Conservation (phyloP, 2,329 filamentous ascomycete genomes). For the Nothopassalora personata region DNA sequence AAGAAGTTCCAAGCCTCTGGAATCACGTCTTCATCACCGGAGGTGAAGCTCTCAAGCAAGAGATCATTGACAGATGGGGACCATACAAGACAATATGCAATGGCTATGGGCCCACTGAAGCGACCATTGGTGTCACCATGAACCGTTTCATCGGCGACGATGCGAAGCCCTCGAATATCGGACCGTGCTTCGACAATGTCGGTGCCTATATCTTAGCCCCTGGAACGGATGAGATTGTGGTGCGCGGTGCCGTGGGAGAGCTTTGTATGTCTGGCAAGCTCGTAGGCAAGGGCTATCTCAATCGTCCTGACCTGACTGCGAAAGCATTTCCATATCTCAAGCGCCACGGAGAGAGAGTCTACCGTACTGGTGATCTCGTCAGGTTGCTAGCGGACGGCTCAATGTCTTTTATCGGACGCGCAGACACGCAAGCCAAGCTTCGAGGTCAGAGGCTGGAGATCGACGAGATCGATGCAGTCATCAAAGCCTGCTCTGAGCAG, state of each 20-base stretch:
- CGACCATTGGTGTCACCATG: slow-evolving; percentile 89
- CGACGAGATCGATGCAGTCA: slow-evolving; percentile 82
- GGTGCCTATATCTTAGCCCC: slow-evolving; percentile 73
- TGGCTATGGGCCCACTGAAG: slow-evolving; percentile 83
- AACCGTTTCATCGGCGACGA: slow-evolving; percentile 72
- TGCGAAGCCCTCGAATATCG: slow-evolving; percentile 83
- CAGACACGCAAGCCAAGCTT: slow-evolving; percentile 88
- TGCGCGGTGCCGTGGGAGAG: slow-evolving; percentile 76
- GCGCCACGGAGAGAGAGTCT: slow-evolving; percentile 50
- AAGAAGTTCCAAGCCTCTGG: slow-evolving; percentile 73
- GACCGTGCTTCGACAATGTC: slow-evolving; percentile 79
- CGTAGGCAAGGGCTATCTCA: slow-evolving; percentile 85
- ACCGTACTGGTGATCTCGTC: slow-evolving; percentile 85
- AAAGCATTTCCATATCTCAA: slow-evolving; percentile 68
- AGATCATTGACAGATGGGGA: slow-evolving; percentile 84
- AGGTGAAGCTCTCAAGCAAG: slow-evolving; percentile 80
- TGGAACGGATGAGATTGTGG: slow-evolving; percentile 63
- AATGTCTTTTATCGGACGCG: slow-evolving; percentile 81
- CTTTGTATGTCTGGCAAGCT: slow-evolving; percentile 82
- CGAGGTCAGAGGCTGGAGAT: slow-evolving; percentile 85
- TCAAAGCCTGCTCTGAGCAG: slow-evolving; percentile 54
- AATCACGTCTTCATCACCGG: slow-evolving; percentile 89
- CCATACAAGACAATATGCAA: slow-evolving; percentile 78
- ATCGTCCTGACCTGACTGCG: slow-evolving; percentile 67
- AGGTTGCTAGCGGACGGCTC: slow-evolving; percentile 72